Conservation (phyloP, 306 rosid genomes). For the Cucumis cinereus region DNA sequence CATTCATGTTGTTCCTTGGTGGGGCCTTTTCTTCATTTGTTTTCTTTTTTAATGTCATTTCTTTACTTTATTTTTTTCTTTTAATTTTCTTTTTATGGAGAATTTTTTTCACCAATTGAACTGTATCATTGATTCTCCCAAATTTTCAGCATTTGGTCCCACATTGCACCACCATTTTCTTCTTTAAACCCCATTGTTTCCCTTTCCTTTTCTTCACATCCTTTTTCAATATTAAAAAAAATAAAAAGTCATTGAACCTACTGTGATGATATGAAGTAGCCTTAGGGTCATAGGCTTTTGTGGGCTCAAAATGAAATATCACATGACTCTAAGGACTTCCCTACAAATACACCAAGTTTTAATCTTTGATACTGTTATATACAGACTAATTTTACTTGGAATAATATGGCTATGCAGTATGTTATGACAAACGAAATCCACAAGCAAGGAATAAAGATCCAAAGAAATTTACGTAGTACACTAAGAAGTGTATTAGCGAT, state of each 20-base stretch:
- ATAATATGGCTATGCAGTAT: neutral
- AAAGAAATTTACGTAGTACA: too few relatives aligned
- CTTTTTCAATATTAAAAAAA: neutral
- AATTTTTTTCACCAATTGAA: slow-evolving; percentile 35
- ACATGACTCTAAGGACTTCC: neutral
- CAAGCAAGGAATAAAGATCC: too few relatives aligned
- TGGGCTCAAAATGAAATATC: neutral
- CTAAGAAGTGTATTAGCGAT: too few relatives aligned
- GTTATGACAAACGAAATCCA: too few relatives aligned
- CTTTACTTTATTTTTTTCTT: neutral
- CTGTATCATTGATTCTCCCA: slow-evolving; percentile 35
- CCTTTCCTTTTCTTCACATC: neutral
- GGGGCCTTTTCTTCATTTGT: slow-evolving; percentile 25
- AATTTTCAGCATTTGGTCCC: slow-evolving; percentile 33
- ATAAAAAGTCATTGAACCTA: neutral
- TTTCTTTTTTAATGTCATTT: slow-evolving; percentile 3
- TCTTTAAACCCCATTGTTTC: neutral
- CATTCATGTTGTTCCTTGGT: slow-evolving; percentile 53
- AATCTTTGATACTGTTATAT: neutral
- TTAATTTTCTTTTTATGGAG: neutral
- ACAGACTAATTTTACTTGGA: neutral
- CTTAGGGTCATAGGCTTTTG: slow-evolving; percentile 1
- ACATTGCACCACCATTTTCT: slow-evolving; percentile 9
- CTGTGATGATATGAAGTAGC: neutral
- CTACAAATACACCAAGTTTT: neutral